Base-by-base conservation (phyloP, 2,329 filamentous ascomycete genomes). In the Anisogramma anomala region DNA sequence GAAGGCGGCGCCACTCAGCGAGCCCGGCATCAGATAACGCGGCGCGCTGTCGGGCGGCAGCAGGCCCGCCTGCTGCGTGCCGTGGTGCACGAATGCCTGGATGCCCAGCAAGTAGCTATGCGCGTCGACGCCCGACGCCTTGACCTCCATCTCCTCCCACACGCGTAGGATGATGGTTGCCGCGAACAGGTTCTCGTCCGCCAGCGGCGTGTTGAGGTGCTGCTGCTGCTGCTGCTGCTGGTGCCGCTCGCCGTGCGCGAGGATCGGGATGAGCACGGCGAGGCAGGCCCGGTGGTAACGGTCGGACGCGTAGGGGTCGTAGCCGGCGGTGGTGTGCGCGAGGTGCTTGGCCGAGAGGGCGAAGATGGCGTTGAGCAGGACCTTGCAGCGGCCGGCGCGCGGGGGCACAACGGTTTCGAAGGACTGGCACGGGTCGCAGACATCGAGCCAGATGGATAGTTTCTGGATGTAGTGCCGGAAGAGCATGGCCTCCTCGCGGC, bases 111-210 rank as follows among this genome's bases (percentile, higher is more conserved):
- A 54, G 41, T 69, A 65, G 43, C 68, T 63, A 38, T 74, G 67
- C 22, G 59, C 60, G 42, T 69, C 64, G 8, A 62, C 58, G 3
- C 66, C 66, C 0, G 62, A 59, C 9, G 58, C 57, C 32, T 60
- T 53, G 62, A 66, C 58, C 42, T 66, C 62, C 45, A 77, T 67
- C 48, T 77, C 73, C 52, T 77, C 72, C 15, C 74, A 62, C 2
- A 72, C 69, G 1, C 74, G 62, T 2, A 77, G 59, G 8, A 77
- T 72, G 23, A 77, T 72, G 0, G 67, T 69, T 0, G 72, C 71
- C 0, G 72, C 71, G 25, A 74, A 64, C 2, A 73, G 53, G 26
- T 69, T 67, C 49, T 72, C 69, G 43, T 72, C 68, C 13, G 63
- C 55, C 1, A 66, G 58, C 22, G 22, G 22, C 22, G 22, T 9